Conservation (phyloP, 202 grass and related monocot genomes). For the Dendrocalamus latiflorus region DNA sequence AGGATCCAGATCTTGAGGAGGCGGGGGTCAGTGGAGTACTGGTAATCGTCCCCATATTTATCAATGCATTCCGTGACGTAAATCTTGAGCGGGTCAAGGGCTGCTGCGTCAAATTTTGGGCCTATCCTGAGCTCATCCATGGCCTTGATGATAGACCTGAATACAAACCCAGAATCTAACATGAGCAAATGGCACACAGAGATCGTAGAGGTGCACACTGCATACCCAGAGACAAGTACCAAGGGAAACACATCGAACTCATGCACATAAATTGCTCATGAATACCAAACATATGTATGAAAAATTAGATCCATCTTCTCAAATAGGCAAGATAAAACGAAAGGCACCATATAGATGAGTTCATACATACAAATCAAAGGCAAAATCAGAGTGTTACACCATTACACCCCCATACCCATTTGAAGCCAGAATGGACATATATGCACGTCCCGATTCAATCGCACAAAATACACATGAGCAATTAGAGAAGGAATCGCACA, state of each 20-base stretch:
- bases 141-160: slow-evolving; percentile 60
- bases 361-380: neutral
- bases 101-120: neutral
- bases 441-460: neutral
- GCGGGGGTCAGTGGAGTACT: slow-evolving; percentile 61
- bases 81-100: slow-evolving; percentile 31
- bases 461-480: neutral
- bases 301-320: neutral
- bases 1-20: slow-evolving; percentile 89
- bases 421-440: neutral
- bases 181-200: neutral
- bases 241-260: neutral
- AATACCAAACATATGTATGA: neutral
- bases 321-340: neutral
- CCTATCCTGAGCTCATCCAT: slow-evolving; percentile 39
- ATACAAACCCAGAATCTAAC: too few relatives aligned
- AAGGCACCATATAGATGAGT: neutral
- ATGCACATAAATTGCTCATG: neutral
- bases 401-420: neutral
- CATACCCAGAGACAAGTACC: neutral
- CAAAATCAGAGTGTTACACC: neutral
- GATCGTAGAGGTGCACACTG: neutral
- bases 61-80: slow-evolving; percentile 59
- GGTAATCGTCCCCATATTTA: slow-evolving; percentile 55
- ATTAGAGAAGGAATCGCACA: neutral